Evolutionary conservation across 2,329 filamentous ascomycete species (phyloP).

Genomic region (Ophiocordyceps camponoti-saundersi): DNA sequence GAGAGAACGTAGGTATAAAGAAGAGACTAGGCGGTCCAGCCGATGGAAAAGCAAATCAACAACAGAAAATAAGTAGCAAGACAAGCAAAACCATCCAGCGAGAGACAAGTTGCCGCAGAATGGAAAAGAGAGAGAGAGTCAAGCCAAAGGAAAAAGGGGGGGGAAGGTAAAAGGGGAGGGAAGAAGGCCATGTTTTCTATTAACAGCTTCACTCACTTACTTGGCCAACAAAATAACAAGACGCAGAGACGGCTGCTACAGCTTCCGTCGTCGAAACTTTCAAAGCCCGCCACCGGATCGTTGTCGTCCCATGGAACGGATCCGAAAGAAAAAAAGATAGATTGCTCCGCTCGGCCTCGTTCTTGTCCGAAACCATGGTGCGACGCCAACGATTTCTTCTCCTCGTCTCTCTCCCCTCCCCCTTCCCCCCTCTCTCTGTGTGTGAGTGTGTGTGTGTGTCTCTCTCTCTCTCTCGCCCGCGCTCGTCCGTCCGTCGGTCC

Average conservation of each 20-base stretch:
- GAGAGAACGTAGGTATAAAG: background rate
- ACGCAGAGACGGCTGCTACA: background rate
- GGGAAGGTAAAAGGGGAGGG: background rate
- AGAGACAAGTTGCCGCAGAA: background rate
- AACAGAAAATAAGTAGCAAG: background rate
- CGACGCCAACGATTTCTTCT: background rate
- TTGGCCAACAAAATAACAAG: too few relatives aligned
- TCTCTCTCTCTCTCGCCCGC: too few relatives aligned
- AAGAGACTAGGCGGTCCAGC: background rate
- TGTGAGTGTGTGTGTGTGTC: too few relatives aligned
- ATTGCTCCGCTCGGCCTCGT: background rate
- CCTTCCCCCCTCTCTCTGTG: background rate
- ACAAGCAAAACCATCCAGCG: background rate
- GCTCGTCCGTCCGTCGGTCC: too few relatives aligned
- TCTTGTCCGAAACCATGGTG: background rate
- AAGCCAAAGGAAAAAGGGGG: background rate
- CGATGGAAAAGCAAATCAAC: background rate
- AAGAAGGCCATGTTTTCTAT: background rate
- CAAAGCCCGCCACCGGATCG: background rate
- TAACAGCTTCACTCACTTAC: too few relatives aligned
- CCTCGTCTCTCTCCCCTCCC: background rate
- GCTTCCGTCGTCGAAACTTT: background rate
- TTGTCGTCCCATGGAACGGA: background rate
- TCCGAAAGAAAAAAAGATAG: background rate
- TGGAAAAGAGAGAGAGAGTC: too few relatives aligned